phyloP scores from a whole-genome alignment of 495 filamentous ascomycete genomes.

The Lasiosphaeria ovina region DNA sequence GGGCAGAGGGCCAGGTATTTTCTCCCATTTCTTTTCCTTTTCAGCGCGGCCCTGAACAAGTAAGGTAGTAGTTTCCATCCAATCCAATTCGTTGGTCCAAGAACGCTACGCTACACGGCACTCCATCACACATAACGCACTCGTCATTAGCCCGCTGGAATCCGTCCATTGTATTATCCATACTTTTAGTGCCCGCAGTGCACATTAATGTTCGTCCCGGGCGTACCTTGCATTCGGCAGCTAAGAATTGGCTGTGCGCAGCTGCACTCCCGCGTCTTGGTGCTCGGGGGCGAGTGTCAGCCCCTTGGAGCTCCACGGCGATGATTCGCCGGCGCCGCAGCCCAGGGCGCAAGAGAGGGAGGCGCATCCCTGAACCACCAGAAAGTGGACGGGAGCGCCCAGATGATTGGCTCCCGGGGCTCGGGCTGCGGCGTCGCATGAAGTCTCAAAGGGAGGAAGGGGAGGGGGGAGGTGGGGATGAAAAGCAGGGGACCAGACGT shows the following conservation, averaged over 20 bases:
- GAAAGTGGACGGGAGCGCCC: background rate
- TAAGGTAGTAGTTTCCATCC: no score
- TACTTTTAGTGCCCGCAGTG: no score
- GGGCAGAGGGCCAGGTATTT: no score
- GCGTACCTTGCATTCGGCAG: no score
- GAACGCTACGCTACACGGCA: no score
- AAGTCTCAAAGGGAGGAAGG: conserved; percentile 8
- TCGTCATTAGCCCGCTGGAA: no score
- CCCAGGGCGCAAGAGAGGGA: background rate
- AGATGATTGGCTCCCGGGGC: conserved; percentile 13
- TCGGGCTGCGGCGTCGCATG: conserved; percentile 1
- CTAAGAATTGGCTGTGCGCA: background rate
- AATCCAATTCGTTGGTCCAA: no score
- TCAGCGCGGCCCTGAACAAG: no score
- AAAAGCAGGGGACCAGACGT: conserved; percentile 14
- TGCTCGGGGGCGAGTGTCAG: background rate
- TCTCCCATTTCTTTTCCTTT: no score
- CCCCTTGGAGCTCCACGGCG: background rate
- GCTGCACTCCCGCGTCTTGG: background rate
- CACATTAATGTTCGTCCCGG: no score
- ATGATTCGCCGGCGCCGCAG: background rate
- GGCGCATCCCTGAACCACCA: conserved; percentile 3
- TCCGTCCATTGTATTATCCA: no score
- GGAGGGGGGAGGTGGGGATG: background rate
- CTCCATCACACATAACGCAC: no score